A percentile compares a stretch with the other conserved stretches of the same genome.
phyloP scores from a whole-genome alignment of 768 basidiomycete species.

The Auriscalpium orientale region DNA sequence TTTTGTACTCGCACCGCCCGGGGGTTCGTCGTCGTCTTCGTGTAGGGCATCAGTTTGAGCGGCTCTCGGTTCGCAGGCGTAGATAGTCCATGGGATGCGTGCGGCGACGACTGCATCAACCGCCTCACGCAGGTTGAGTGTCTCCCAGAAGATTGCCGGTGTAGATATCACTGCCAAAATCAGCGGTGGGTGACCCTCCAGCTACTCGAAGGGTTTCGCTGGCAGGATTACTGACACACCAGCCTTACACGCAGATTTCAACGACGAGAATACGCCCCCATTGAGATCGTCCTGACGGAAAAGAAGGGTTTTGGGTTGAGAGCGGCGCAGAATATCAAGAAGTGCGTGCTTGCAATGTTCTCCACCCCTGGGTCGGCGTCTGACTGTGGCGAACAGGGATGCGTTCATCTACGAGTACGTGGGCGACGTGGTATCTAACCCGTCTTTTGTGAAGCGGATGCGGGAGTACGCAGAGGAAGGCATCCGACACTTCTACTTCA shows the following conservation, averaged over 20 bases:
- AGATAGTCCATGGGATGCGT: constrained; percentile 60
- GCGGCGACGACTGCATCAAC: constrained; percentile 95
- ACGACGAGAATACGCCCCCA: constrained; percentile 71
- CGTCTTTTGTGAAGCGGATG: constrained; percentile 89
- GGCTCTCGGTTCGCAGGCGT: constrained; percentile 36
- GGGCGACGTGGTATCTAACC: constrained; percentile 88
- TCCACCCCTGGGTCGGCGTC: background rate
- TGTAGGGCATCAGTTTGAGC: constrained; percentile 3
- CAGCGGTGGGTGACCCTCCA: constrained; percentile 59
- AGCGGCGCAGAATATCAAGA: constrained; percentile 57
- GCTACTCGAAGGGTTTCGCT: background rate
- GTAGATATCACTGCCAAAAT: constrained; percentile 77
- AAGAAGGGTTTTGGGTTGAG: constrained; percentile 94
- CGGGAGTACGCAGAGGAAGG: constrained; percentile 88
- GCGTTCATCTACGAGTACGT: constrained; percentile 95
- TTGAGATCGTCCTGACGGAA: constrained; percentile 89
- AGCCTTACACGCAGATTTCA: constrained; percentile 59
- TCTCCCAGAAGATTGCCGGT: constrained; percentile 82
- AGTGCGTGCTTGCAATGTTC: constrained; percentile 36
- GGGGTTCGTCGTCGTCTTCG: background rate
- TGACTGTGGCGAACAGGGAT: constrained; percentile 46
- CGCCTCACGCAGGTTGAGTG: constrained; percentile 96
- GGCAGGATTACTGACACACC: background rate
- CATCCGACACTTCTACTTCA: constrained; percentile 96
- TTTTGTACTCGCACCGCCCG: constrained; percentile 3